Conservation (phyloP, 2,329 filamentous ascomycete genomes). For the Exophiala calicioides region DNA sequence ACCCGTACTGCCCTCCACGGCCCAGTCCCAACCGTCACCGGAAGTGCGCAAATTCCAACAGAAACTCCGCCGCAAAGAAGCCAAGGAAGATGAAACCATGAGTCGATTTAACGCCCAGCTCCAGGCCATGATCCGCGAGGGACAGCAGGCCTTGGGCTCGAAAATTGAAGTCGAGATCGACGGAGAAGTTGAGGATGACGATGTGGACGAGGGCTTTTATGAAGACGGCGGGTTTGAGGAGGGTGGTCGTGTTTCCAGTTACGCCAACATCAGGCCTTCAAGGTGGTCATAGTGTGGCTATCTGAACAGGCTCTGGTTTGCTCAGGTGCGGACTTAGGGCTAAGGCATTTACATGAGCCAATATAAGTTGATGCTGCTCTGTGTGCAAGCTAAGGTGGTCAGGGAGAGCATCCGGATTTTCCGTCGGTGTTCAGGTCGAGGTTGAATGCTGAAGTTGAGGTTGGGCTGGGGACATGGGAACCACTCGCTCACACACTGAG, state of each 20-base stretch:
- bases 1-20: neutral
- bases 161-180: constrained; percentile 61
- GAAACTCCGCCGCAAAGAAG: constrained; percentile 70
- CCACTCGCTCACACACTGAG: too few species aligned
- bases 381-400: too few species aligned
- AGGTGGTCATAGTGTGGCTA: too few species aligned
- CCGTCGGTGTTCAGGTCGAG: too few species aligned
- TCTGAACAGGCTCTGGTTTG: too few species aligned
- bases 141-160: constrained; percentile 79
- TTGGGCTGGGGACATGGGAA: too few species aligned
- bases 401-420: too few species aligned
- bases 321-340: too few species aligned
- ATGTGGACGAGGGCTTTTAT: constrained; percentile 29
- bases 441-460: too few species aligned
- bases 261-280: too few species aligned
- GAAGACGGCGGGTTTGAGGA: constrained; percentile 9
- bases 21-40: constrained; percentile 18
- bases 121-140: constrained; percentile 84
- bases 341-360: too few species aligned
- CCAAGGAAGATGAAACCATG: constrained; percentile 76
- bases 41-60: constrained; percentile 75
- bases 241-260: constrained; percentile 4
- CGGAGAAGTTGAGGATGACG: constrained; percentile 30
- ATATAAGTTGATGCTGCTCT: too few species aligned
- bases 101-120: constrained; percentile 76